These are phyloP conservation scores for Epithemia pelagica DNA, from an alignment of 108 stramenopile genomes.

Conservation along the genomic window DNA sequence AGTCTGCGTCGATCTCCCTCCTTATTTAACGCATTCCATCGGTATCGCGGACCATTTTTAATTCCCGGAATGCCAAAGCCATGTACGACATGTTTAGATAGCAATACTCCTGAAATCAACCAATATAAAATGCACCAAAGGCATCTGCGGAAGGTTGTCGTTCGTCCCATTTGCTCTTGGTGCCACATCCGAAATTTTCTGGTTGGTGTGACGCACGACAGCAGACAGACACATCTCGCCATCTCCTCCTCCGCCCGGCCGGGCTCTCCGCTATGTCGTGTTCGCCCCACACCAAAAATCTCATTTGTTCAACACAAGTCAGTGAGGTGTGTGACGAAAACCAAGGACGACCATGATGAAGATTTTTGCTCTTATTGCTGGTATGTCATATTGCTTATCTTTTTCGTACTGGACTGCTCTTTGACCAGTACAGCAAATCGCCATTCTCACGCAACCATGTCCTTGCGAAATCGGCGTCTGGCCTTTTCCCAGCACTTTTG, in stretches of 20 bases:
- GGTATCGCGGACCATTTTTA: background rate
- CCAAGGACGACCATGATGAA: constrained; percentile 17
- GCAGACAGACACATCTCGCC: background rate
- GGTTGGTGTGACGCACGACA: background rate
- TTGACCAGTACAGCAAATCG: no score
- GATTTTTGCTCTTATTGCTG: constrained; percentile 18
- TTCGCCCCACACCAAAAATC: background rate
- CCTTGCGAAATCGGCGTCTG: background rate
- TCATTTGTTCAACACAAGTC: background rate
- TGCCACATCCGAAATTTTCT: background rate
- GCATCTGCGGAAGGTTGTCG: no score
- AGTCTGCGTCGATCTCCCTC: background rate
- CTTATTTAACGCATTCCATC: background rate
- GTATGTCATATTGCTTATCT: constrained; percentile 10
- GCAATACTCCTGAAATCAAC: no score
- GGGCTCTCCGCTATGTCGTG: background rate
- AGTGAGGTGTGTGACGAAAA: background rate
- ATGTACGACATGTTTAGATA: no score
- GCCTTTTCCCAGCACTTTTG: constrained; percentile 36
- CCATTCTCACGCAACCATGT: no score
- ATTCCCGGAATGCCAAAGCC: background rate
- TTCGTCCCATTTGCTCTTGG: background rate
- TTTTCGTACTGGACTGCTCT: background rate
- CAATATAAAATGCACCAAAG: no score
- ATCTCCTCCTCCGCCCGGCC: no score